Base-by-base conservation (phyloP, 805 yeast species). In the Teunomyces gatunensis region DNA sequence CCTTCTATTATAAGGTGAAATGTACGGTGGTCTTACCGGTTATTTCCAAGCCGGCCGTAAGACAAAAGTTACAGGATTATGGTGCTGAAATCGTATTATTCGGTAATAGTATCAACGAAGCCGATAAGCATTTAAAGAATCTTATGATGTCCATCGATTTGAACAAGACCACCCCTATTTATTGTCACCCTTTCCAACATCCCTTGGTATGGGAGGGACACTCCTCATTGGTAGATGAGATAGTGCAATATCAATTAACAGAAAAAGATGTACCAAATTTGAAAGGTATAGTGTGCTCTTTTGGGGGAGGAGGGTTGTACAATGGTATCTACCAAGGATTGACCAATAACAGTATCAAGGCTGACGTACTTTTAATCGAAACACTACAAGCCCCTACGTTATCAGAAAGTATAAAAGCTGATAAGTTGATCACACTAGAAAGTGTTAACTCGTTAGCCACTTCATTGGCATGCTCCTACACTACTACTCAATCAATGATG, bases 11-110 rank as follows among this genome's bases (percentile, higher is more conserved):
- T 54, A 62, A 47, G 47, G 74, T 60, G 1, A 54, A 58, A n/a
- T 80, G 85, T 54, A 81, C 85, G 0, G 87, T 85, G 2, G 86
- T 80, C 0, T 78, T 85, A 1, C 89, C 89, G 1, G 60, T 56
- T 0, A 60, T 70, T 3, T 73, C 87, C 9, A 74, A 75, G 46
- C 56, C 55, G 2, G 65, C 70, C 23, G 80, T 83, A 64, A 61
- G 69, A 5, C 67, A 68, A 9, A 73, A 75, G 51, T 73, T 84
- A 36, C 60, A 63, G 40, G 61, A 57, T 7, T 68, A 72, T 23
- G 83, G 84, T 7, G 85, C 89, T 1, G 58, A 67, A 2, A 81
- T 81, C 4, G 57, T 78, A 11, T 60, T 77, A 17, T 60, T 65
- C 25, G 84, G 84, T 13, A 56, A 60, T 4, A 68, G 68, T 47